Evolutionary conservation across 805 yeast genomes (phyloP).

Genomic region (Yarrowia sp.): DNA sequence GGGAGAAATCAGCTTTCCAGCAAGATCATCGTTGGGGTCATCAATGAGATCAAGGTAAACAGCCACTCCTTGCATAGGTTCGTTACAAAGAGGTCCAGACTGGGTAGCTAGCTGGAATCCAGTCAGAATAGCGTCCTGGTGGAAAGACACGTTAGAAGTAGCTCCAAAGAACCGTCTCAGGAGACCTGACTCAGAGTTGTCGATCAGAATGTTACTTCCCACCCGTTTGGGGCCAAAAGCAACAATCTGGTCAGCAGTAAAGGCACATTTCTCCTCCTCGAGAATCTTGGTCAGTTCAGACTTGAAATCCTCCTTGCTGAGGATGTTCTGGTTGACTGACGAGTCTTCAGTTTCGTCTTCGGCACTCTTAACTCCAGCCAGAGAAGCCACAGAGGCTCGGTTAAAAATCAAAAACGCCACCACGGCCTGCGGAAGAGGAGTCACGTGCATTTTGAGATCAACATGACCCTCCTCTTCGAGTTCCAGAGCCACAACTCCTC

Average conservation of each 20-base stretch:
- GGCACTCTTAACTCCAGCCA: slow-evolving; percentile 31
- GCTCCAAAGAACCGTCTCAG: neutral
- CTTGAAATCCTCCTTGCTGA: neutral
- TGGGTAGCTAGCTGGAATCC: slow-evolving; percentile 81
- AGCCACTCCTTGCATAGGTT: slow-evolving; percentile 79
- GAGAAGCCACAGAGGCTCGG: slow-evolving; percentile 26
- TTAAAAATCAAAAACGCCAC: slow-evolving; percentile 27
- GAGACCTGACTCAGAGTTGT: slow-evolving; percentile 33
- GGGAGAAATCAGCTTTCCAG: slow-evolving; percentile 71
- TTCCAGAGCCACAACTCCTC: slow-evolving; percentile 42
- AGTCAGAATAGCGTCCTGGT: slow-evolving; percentile 63
- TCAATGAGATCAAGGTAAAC: slow-evolving; percentile 32
- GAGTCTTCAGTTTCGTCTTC: slow-evolving; percentile 32
- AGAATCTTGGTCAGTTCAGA: neutral
- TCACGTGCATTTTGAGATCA: slow-evolving; percentile 42
- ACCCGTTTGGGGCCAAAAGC: slow-evolving; percentile 73
- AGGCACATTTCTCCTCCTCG: neutral
- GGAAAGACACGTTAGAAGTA: slow-evolving; percentile 28
- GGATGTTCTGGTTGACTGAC: slow-evolving; percentile 31
- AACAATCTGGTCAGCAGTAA: slow-evolving; percentile 44
- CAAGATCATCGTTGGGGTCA: slow-evolving; percentile 37
- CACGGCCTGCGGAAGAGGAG: slow-evolving; percentile 55
- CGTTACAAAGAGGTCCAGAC: slow-evolving; percentile 87
- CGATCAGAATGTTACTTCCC: slow-evolving; percentile 74
- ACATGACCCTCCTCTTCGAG: slow-evolving; percentile 45